These are phyloP conservation scores for Tylopilus intermedius DNA, from an alignment of 768 basidiomycete species.

Conservation along the genomic window DNA sequence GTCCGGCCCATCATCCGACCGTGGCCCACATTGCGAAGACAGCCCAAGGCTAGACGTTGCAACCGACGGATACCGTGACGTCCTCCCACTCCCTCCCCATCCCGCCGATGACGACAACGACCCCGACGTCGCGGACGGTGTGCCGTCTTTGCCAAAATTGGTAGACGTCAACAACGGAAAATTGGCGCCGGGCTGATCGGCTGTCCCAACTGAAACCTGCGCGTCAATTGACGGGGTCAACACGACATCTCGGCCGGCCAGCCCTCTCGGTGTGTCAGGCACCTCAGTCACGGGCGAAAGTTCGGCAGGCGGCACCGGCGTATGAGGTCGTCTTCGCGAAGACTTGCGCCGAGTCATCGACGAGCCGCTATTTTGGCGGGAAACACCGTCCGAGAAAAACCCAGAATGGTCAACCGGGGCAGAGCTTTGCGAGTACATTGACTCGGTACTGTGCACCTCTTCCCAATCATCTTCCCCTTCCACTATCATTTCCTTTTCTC, in stretches of 20 bases:
- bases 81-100: constrained; percentile 12
- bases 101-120: constrained; percentile 17
- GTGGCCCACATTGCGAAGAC: constrained; percentile 6
- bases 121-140: background rate
- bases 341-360: constrained; percentile 8
- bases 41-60: constrained; percentile 14
- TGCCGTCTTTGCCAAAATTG: constrained; percentile 22
- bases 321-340: constrained; percentile 5
- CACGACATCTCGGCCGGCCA: background rate
- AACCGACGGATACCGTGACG: constrained; percentile 29
- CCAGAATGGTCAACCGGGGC: constrained; percentile 14
- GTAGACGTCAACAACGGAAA: constrained; percentile 25
- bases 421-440: constrained; percentile 25
- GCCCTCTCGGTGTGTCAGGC: constrained; percentile 4
- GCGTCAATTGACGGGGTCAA: constrained; percentile 9
- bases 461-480: constrained; percentile 3
- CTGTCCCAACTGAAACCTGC: constrained; percentile 7
- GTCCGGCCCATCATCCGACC: constrained; percentile 6
- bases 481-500: background rate
- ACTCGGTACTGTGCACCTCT: constrained; percentile 4
- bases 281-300: constrained; percentile 21
- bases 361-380: background rate
- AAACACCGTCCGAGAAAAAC: background rate
- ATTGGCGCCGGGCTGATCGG: background rate
- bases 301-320: background rate